Conservation (phyloP, 1,284 basidiomycete genomes). For the Malassezia psittaci region DNA sequence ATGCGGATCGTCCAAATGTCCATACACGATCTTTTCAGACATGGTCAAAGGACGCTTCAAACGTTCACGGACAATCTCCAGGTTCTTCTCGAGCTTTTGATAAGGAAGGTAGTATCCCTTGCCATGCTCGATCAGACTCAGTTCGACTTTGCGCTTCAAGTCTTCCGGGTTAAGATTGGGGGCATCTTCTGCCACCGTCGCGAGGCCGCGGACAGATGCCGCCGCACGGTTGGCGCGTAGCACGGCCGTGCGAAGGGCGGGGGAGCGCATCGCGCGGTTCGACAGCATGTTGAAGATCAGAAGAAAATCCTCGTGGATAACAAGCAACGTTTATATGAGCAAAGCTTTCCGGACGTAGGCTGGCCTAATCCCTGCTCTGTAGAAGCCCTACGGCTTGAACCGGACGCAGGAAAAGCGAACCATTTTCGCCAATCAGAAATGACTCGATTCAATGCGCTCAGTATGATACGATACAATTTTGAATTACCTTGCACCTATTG, state of each 20-base stretch:
- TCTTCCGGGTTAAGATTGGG: constrained; percentile 30
- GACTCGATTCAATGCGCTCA: background rate
- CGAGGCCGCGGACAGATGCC: constrained; percentile 31
- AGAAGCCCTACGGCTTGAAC: constrained; percentile 4
- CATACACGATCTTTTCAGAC: constrained; percentile 48
- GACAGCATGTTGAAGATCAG: constrained; percentile 17
- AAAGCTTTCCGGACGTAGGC: constrained; percentile 1
- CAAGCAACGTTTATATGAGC: background rate
- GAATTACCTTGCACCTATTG: constrained; percentile 4
- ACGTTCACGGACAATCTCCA: constrained; percentile 44
- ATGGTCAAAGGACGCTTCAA: constrained; percentile 46
- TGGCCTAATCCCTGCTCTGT: background rate
- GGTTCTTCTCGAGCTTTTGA: constrained; percentile 45
- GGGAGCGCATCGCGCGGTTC: constrained; percentile 20
- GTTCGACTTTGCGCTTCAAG: constrained; percentile 46
- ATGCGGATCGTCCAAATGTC: constrained; percentile 47
- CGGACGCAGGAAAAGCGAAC: constrained; percentile 1
- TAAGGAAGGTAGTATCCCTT: constrained; percentile 47
- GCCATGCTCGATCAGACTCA: constrained; percentile 44
- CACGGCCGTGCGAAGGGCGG: constrained; percentile 18
- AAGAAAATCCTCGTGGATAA: background rate
- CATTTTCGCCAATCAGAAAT: background rate
- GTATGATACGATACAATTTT: background rate
- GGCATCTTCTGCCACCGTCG: constrained; percentile 45
- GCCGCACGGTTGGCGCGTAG: constrained; percentile 15